phyloP scores from a whole-genome alignment of 305 asterid genomes.

The Fraxinus angustifolia region DNA sequence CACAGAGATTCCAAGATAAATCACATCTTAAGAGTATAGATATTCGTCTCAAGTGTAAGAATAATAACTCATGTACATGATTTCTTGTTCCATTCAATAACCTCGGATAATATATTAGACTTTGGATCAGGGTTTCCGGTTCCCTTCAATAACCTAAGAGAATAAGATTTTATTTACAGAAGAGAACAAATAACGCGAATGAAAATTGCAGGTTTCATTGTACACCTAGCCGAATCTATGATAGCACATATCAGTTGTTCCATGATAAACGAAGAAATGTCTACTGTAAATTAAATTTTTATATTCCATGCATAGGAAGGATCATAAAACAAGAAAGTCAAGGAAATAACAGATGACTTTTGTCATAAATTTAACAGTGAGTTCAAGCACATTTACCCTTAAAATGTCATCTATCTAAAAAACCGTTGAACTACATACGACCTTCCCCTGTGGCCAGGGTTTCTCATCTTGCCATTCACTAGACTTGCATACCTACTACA shows the following conservation, averaged over 20 bases:
- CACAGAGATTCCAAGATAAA: not conserved
- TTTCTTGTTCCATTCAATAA: not conserved
- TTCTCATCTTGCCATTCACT: not conserved
- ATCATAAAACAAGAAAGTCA: not conserved
- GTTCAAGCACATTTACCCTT: not conserved
- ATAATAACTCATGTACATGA: not conserved
- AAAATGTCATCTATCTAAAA: not conserved
- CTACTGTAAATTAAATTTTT: not conserved
- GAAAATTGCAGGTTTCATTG: not conserved
- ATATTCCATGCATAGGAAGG: not conserved
- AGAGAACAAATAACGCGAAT: not conserved
- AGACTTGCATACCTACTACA: no score
- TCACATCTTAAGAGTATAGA: not conserved
- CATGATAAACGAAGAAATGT: not conserved
- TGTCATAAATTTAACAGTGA: not conserved
- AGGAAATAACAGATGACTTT: not conserved
- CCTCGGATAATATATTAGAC: not conserved
- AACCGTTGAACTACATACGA: not conserved
- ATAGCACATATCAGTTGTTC: not conserved
- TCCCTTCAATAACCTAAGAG: not conserved
- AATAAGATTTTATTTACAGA: not conserved
- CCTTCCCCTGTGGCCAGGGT: not conserved
- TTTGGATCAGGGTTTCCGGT: not conserved
- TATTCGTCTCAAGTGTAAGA: not conserved
- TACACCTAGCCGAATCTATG: not conserved